Percentiles rank a stretch among this genome's conserved stretches.
Evolutionary conservation across 768 basidiomycete genomes (phyloP).

Genomic region (Leccinum subtestaceum): DNA sequence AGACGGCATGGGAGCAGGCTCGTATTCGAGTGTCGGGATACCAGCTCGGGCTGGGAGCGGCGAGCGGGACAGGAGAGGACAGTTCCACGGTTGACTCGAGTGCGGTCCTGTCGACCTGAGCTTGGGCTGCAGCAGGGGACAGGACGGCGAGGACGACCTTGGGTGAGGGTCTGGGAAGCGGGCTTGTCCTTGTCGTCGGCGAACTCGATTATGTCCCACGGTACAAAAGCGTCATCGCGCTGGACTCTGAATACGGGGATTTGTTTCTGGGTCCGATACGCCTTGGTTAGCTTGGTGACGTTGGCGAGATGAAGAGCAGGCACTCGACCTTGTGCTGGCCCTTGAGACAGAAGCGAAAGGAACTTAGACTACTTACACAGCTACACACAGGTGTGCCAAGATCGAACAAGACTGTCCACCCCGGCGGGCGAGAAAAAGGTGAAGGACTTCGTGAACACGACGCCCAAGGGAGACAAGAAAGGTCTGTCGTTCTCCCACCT

Average conservation of each 20-base stretch:
- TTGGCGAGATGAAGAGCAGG: slow-evolving; percentile 46
- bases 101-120: slow-evolving; percentile 24
- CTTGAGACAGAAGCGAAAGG: no score
- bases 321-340: no score
- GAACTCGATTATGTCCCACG: slow-evolving; percentile 72
- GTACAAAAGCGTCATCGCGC: slow-evolving; percentile 77
- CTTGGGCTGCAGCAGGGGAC: slow-evolving; percentile 30
- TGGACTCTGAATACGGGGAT: slow-evolving; percentile 75
- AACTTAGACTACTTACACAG: no score
- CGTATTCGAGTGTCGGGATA: slow-evolving; percentile 53
- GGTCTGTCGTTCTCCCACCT: no score
- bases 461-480: no score
- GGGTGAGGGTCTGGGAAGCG: slow-evolving; percentile 25
- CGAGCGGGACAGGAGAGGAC: slow-evolving; percentile 61
- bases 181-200: slow-evolving; percentile 27
- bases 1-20: slow-evolving; percentile 29
- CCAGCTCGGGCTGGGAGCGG: slow-evolving; percentile 59
- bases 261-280: slow-evolving; percentile 53
- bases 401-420: no score
- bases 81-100: slow-evolving; percentile 24
- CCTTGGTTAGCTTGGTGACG: no score
- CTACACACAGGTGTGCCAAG: no score
- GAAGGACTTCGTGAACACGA: no score
- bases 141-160: slow-evolving; percentile 65
- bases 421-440: no score